Evolutionary conservation across 2,329 filamentous ascomycete genomes (phyloP), one percentile per base, ranked within the genome.

Genomic region (Alternaria postmessia): DNA sequence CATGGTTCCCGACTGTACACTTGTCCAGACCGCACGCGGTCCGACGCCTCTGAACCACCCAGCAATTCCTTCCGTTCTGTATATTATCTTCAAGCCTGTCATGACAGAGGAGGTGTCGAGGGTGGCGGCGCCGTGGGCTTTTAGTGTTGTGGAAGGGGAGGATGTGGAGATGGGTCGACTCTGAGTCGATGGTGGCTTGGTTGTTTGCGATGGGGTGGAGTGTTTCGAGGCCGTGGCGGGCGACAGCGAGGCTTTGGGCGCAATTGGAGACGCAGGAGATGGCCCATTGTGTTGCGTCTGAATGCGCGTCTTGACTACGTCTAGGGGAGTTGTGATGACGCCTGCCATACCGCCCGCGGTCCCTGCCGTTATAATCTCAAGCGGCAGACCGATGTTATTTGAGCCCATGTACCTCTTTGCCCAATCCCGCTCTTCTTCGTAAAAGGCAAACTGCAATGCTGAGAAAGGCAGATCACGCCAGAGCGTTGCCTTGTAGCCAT

Each of bases 1-100:
- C 94, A 98, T 98, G 67, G 93, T 96, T 42, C 94, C 92, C 74
- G 92, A 97, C 82, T 99, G 95, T 59, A 98, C 92, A 73, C 94
- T 97, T 22, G 95, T 99, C 95, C 95, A 99, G 14, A 98, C 92
- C 58, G 90, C 90, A 54, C 95, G 88, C 2, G 95, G 95, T 0
- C 94, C 94, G 2, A 99, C 94, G 26, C 95, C 95, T 59, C 95
- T 88, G 80, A 99, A 99, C 89, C 93, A 96, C 1, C 95, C 96
- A 3, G 86, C 87, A 16, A 98, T 70, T 1, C 95, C 95, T 80
- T 99, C 95, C 6, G 91, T 92, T 67, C 87, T 88, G 81, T 98
- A 99, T 71, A 99, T 96, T 66, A 97, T 86, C 69, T 85, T 88
- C 38, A 99, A 81, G 1, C 94, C 95, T 2, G 88, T 93, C 54